Evolutionary conservation across 306 rosid species (phyloP).

Genomic region (Vigna mungo): DNA sequence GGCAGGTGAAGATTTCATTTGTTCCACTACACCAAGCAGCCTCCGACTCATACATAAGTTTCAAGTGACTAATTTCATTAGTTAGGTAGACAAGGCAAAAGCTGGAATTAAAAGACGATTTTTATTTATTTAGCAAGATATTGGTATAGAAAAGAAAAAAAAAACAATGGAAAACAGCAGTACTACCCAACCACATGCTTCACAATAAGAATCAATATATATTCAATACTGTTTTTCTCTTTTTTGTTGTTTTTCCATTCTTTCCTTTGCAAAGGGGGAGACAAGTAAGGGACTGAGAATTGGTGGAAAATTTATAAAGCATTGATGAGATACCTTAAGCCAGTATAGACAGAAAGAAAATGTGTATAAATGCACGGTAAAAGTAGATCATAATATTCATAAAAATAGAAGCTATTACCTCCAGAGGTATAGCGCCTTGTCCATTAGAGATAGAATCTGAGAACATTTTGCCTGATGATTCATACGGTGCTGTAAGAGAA

Average conservation of each 20-base stretch:
- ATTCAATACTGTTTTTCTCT: neutral
- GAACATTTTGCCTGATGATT: slow-evolving; percentile 55
- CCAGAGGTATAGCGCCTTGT: slow-evolving; percentile 57
- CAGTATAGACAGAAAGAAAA: slow-evolving; percentile 26
- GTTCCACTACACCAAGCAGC: slow-evolving; percentile 22
- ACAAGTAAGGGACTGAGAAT: neutral
- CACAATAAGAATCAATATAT: slow-evolving; percentile 13
- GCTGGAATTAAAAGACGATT: slow-evolving; percentile 16
- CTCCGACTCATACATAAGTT: slow-evolving; percentile 29
- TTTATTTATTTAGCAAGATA: slow-evolving; percentile 22
- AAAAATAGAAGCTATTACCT: slow-evolving; percentile 62
- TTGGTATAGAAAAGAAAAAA: neutral
- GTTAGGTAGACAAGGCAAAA: slow-evolving; percentile 32
- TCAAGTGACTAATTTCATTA: slow-evolving; percentile 9
- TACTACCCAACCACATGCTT: slow-evolving; percentile 21
- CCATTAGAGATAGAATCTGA: slow-evolving; percentile 53
- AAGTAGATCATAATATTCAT: slow-evolving; percentile 1
- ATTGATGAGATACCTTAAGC: neutral
- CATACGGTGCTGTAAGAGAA: slow-evolving; percentile 56
- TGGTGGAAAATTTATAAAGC: neutral
- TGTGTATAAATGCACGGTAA: slow-evolving; percentile 19
- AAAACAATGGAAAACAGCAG: neutral
- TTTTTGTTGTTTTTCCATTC: neutral
- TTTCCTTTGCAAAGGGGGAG: slow-evolving; percentile 9
- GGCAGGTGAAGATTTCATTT: slow-evolving; percentile 29